A percentile compares a stretch with the other conserved stretches of the same genome.
These are phyloP conservation scores for Lentinula sp. DNA, from an alignment of 768 basidiomycete species.

Conservation along the genomic window DNA sequence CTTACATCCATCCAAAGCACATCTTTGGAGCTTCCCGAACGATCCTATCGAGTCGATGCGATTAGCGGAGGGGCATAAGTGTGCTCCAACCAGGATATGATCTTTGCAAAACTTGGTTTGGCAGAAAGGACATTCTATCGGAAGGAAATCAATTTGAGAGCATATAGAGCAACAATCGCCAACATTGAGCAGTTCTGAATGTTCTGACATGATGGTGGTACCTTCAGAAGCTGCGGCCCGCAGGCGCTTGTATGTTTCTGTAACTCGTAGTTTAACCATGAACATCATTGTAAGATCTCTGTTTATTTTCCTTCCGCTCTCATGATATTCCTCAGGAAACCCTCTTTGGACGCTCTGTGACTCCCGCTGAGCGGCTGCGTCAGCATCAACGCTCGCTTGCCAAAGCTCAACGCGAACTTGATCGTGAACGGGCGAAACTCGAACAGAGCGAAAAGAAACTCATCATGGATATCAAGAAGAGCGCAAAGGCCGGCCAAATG, in stretches of 20 bases:
- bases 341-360: conserved; percentile 89
- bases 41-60: neutral
- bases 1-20: conserved; percentile 43
- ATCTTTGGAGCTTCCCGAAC: conserved; percentile 33
- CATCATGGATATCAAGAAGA: conserved; percentile 91
- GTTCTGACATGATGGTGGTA: conserved; percentile 14
- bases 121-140: conserved; percentile 61
- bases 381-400: conserved; percentile 95
- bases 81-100: conserved; percentile 56
- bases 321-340: conserved; percentile 60
- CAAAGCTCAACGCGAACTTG: conserved; percentile 97
- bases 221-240: neutral
- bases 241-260: neutral
- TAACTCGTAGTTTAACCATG: conserved; percentile 37
- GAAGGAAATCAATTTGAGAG: conserved; percentile 66
- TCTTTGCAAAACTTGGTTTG: conserved; percentile 51
- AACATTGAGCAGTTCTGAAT: conserved; percentile 22
- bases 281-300: conserved; percentile 64
- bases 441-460: conserved; percentile 98
- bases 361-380: conserved; percentile 93
- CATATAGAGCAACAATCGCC: conserved; percentile 70
- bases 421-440: conserved; percentile 89
- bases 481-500: conserved; percentile 92
- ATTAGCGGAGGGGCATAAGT: conserved; percentile 39
- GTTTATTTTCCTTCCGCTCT: neutral